phyloP scores from a whole-genome alignment of 2,329 filamentous ascomycete species.

The Leptographium galeiforme region DNA sequence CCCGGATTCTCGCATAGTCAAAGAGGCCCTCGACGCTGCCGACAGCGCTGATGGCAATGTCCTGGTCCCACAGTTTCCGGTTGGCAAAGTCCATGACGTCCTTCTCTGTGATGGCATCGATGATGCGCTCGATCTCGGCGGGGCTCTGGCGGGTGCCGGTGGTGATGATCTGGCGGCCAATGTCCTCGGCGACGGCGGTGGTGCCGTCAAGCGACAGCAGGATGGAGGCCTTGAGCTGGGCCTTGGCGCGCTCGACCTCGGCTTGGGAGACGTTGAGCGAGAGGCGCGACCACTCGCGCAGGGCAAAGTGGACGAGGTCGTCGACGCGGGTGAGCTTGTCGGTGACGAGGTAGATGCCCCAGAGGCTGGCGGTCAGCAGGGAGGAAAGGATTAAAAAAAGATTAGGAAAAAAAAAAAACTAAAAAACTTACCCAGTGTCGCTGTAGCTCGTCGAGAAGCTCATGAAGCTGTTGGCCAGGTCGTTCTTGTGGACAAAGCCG shows the following conservation, averaged over 20 bases:
- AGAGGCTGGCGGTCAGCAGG: constrained; percentile 51
- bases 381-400: neutral
- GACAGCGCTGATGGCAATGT: constrained; percentile 85
- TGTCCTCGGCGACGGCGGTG: constrained; percentile 93
- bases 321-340: constrained; percentile 80
- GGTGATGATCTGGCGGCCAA: constrained; percentile 95
- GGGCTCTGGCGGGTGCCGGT: constrained; percentile 85
- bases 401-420: neutral
- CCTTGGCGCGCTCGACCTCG: constrained; percentile 96
- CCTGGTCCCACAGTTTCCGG: constrained; percentile 93
- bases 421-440: constrained; percentile 72
- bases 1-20: constrained; percentile 44
- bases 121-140: constrained; percentile 85
- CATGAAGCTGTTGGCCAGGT: constrained; percentile 99
- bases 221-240: constrained; percentile 96
- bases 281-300: constrained; percentile 95
- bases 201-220: constrained; percentile 95
- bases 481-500: constrained; percentile 83
- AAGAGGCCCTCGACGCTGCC: constrained; percentile 80
- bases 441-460: constrained; percentile 99
- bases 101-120: constrained; percentile 82
- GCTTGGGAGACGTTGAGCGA: constrained; percentile 76
- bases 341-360: constrained; percentile 97
- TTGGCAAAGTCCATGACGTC: constrained; percentile 95
- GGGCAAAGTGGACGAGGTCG: constrained; percentile 94